These are phyloP conservation scores for Solanum aculeatissimum DNA, from an alignment of 305 asterid species.

Conservation along the genomic window DNA sequence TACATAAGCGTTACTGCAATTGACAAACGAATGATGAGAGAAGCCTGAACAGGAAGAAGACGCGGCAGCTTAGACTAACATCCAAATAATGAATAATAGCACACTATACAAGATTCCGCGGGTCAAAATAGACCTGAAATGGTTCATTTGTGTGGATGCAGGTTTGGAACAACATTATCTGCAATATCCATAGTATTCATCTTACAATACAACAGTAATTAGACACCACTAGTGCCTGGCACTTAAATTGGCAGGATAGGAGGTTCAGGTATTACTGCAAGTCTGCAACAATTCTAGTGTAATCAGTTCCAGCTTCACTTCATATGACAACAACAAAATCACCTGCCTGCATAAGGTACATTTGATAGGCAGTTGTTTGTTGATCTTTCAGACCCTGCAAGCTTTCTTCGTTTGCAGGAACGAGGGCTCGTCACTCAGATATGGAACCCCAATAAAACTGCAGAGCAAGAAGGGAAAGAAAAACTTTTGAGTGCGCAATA, in stretches of 20 bases:
- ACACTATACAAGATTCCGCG: background rate
- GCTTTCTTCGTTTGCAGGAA: background rate
- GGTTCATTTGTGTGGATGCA: background rate
- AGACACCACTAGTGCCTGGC: background rate
- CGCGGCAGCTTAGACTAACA: background rate
- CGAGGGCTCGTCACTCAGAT: background rate
- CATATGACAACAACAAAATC: background rate
- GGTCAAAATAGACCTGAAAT: background rate
- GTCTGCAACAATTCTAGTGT: background rate
- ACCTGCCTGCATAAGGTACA: background rate
- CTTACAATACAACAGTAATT: background rate
- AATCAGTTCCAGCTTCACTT: background rate
- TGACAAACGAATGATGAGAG: background rate
- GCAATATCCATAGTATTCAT: background rate
- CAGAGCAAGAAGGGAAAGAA: background rate
- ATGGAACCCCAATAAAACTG: background rate
- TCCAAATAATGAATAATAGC: background rate
- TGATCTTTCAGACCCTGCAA: background rate
- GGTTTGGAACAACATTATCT: background rate
- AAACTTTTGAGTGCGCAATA: background rate
- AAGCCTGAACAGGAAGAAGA: background rate
- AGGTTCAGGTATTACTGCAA: background rate
- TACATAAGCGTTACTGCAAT: background rate
- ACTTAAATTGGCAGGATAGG: background rate
- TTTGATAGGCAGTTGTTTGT: background rate